These are phyloP conservation scores for Metschnikowia dekortorum DNA, from an alignment of 805 yeast genomes.

Conservation along the genomic window DNA sequence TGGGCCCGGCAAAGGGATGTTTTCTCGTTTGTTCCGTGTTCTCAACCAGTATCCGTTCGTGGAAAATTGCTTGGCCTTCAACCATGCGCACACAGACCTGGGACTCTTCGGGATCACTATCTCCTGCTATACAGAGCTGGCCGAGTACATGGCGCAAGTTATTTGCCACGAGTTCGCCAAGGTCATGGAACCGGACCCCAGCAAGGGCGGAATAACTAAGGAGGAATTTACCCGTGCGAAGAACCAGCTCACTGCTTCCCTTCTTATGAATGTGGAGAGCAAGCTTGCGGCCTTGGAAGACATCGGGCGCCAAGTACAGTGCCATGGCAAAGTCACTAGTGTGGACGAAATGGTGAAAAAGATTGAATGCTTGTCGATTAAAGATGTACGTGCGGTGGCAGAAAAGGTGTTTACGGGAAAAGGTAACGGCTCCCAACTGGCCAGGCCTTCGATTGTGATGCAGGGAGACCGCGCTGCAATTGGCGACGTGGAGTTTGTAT, in stretches of 20 bases:
- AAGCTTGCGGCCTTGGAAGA: constrained; percentile 94
- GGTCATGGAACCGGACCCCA: constrained; percentile 28
- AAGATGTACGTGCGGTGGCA: constrained; percentile 72
- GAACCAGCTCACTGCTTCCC: constrained; percentile 81
- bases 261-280: constrained; percentile 89
- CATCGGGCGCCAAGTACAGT: constrained; percentile 89
- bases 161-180: constrained; percentile 46
- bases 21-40: constrained; percentile 85
- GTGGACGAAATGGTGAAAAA: constrained; percentile 76
- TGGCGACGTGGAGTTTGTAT: constrained; percentile 72
- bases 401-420: constrained; percentile 68
- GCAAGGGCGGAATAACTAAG: constrained; percentile 56
- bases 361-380: constrained; percentile 62
- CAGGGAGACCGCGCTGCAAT: constrained; percentile 83
- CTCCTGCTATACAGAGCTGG: constrained; percentile 82
- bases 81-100: constrained; percentile 84
- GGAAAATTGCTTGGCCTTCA: constrained; percentile 83
- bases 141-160: constrained; percentile 76
- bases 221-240: constrained; percentile 85
- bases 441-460: constrained; percentile 79
- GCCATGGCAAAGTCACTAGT: constrained; percentile 70
- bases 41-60: constrained; percentile 87
- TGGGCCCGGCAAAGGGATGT: constrained; percentile 99
- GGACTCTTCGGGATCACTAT: constrained; percentile 89
- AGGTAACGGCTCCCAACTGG: constrained; percentile 40